A percentile compares a stretch with the other conserved stretches of the same genome.
These are phyloP conservation scores for Coffea humblotiana DNA, from an alignment of 305 asterid genomes.

Conservation along the genomic window DNA sequence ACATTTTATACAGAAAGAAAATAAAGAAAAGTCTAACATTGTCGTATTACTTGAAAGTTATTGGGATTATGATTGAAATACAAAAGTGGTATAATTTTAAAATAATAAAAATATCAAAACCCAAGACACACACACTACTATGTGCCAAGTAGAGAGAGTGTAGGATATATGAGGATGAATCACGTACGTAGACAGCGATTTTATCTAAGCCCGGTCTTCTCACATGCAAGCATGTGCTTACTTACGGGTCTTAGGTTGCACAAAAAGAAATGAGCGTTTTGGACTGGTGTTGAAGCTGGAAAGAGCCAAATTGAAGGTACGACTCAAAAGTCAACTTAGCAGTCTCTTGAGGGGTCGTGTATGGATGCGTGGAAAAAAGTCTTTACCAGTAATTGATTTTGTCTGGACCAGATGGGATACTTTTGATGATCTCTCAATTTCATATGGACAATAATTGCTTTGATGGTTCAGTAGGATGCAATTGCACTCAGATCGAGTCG, in stretches of 20 bases:
- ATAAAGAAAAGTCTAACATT: too few species aligned
- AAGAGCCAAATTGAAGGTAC: conserved; percentile 36
- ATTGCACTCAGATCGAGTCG: not conserved
- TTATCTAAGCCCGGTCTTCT: conserved; percentile 27
- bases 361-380: not conserved
- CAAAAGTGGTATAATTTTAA: too few species aligned
- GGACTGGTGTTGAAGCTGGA: conserved; percentile 40
- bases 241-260: conserved; percentile 21
- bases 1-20: too few species aligned
- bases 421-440: conserved; percentile 13
- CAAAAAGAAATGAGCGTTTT: conserved; percentile 39
- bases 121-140: not conserved
- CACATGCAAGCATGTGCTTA: conserved; percentile 72
- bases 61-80: too few species aligned
- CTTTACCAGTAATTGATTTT: not conserved
- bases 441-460: conserved; percentile 19
- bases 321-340: conserved; percentile 47
- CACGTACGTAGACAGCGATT: conserved; percentile 24
- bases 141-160: not conserved
- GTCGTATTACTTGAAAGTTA: too few species aligned
- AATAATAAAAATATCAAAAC: not conserved
- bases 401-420: not conserved
- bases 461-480: conserved; percentile 19
- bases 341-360: conserved; percentile 3
- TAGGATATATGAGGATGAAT: conserved; percentile 12